Percentiles rank a stretch among this genome's conserved stretches.
phyloP scores from a whole-genome alignment of 2,329 filamentous ascomycete species.

The Fusarium palustre region DNA sequence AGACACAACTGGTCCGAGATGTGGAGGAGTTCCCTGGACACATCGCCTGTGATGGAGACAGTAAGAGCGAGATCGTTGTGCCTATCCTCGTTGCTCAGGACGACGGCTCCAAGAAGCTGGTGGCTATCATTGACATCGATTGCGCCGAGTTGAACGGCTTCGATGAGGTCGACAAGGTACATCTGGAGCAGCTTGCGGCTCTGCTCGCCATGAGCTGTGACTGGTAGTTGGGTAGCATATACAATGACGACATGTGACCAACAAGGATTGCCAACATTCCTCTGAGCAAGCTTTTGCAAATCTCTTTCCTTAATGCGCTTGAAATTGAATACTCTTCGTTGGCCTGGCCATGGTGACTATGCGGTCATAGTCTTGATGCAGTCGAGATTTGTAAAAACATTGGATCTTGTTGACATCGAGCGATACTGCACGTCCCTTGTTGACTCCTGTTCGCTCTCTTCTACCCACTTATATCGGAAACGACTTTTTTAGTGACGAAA shows the following conservation, averaged over 20 bases:
- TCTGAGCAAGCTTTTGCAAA: background rate
- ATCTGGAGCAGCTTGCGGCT: constrained; percentile 73
- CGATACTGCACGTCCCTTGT: constrained; percentile 4
- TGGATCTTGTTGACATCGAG: constrained; percentile 14
- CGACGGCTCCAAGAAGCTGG: constrained; percentile 59
- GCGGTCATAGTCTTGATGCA: constrained; percentile 6
- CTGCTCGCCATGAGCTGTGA: constrained; percentile 72
- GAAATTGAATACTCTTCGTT: background rate
- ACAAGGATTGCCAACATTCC: background rate
- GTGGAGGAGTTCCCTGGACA: constrained; percentile 82
- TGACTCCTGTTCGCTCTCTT: background rate
- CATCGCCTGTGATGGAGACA: constrained; percentile 83
- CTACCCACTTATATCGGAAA: constrained; percentile 33
- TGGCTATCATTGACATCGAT: constrained; percentile 84
- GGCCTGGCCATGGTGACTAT: background rate
- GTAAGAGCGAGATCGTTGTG: constrained; percentile 84
- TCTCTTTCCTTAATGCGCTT: background rate
- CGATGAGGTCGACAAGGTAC: constrained; percentile 72
- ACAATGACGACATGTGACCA: constrained; percentile 4
- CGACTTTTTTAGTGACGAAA: constrained; percentile 19
- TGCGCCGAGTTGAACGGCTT: constrained; percentile 76
- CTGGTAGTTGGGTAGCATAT: constrained; percentile 60
- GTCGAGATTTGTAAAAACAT: background rate
- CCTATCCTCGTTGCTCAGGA: constrained; percentile 66
- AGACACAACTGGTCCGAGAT: constrained; percentile 76